Percentiles rank a stretch among this genome's conserved stretches.
These are phyloP conservation scores for Pythium chondricola DNA, from an alignment of 352 stramenopile species.

Conservation along the genomic window DNA sequence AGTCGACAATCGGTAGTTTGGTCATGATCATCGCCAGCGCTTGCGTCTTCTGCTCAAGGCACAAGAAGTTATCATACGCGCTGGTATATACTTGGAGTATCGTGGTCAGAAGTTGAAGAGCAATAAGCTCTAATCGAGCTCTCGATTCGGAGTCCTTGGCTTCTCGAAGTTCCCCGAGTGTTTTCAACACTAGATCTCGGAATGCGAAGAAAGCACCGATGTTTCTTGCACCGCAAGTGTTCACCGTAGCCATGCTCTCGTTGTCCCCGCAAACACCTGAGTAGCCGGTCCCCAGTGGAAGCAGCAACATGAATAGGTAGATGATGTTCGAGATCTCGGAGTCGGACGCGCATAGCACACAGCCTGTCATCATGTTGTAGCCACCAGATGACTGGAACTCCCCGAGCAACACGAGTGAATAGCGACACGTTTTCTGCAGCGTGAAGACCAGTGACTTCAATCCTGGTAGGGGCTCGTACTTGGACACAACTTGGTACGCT, in stretches of 20 bases:
- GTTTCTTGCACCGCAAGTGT: constrained; percentile 49
- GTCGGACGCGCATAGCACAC: constrained; percentile 38
- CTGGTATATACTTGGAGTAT: constrained; percentile 68
- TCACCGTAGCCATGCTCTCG: constrained; percentile 35
- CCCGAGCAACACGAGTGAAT: constrained; percentile 52
- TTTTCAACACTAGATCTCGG: constrained; percentile 57
- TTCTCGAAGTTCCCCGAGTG: constrained; percentile 26
- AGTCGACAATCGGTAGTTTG: constrained; percentile 46
- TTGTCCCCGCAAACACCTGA: constrained; percentile 25
- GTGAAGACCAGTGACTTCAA: constrained; percentile 48
- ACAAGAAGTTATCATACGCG: constrained; percentile 65
- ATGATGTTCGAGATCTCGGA: constrained; percentile 36
- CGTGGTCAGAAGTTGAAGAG: constrained; percentile 56
- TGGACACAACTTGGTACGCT: constrained; percentile 26
- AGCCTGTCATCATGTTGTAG: constrained; percentile 41
- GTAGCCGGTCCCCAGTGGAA: constrained; percentile 52
- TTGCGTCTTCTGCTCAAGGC: constrained; percentile 63
- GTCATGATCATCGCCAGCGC: constrained; percentile 60
- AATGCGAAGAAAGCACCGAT: constrained; percentile 52
- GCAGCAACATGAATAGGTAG: constrained; percentile 42
- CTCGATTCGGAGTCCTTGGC: not conserved
- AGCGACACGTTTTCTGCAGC: constrained; percentile 57
- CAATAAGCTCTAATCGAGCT: constrained; percentile 32
- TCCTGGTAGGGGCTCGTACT: constrained; percentile 44
- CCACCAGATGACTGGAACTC: constrained; percentile 63